Conservation (phyloP, 805 yeast genomes). For the Sugiyamaella mastotermitis region DNA sequence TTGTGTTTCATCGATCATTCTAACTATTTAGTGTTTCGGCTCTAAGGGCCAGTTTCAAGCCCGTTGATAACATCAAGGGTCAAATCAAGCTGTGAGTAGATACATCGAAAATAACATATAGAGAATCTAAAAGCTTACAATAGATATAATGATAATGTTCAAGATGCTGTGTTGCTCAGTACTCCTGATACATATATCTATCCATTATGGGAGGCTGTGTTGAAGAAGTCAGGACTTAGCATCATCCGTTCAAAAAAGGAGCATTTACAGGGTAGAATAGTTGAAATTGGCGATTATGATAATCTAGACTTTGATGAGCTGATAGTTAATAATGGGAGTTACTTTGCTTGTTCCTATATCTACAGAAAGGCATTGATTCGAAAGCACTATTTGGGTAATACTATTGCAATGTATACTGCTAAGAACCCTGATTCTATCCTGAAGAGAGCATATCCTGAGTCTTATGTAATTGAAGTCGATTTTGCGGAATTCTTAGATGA, state of each 20-base stretch:
- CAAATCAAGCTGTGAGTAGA: conserved; percentile 46
- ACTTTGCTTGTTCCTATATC: conserved; percentile 71
- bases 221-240: conserved; percentile 2
- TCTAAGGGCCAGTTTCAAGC: conserved; percentile 62
- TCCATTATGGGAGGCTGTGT: conserved; percentile 17
- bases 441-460: conserved; percentile 57
- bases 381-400: conserved; percentile 82
- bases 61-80: conserved; percentile 45
- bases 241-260: neutral
- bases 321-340: conserved; percentile 38
- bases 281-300: conserved; percentile 89
- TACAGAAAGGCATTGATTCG: conserved; percentile 88
- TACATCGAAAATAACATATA: no score
- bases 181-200: conserved; percentile 16
- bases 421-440: conserved; percentile 70
- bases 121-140: no score
- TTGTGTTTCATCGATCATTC: conserved; percentile 3
- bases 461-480: conserved; percentile 79
- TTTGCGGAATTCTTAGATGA: conserved; percentile 96
- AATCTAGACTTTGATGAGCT: conserved; percentile 71
- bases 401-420: conserved; percentile 65
- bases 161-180: neutral
- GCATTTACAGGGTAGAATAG: conserved; percentile 32
- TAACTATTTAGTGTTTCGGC: conserved; percentile 51
- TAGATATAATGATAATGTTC: no score